A percentile compares a stretch with the other conserved stretches of the same genome.
Evolutionary conservation across 192 early-diverging fungal genomes (phyloP).

Genomic region (Backusella tuberculispora): DNA sequence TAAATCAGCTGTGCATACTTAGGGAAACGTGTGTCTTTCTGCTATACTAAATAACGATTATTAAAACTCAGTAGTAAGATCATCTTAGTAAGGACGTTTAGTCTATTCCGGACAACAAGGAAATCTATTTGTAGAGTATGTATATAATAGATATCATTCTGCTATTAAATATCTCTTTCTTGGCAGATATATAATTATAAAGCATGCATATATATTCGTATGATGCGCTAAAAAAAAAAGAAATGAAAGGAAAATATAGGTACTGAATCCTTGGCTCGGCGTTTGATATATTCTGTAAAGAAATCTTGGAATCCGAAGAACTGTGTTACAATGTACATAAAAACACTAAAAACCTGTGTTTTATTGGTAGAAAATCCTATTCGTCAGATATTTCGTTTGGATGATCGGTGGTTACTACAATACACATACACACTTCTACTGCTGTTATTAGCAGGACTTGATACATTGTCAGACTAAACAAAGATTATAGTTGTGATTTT

Average conservation of each 20-base stretch:
- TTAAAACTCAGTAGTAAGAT: conserved; percentile 5
- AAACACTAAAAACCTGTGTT: conserved; percentile 7
- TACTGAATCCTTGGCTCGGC: not conserved
- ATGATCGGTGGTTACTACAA: not conserved
- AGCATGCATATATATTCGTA: not conserved
- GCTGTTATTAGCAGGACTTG: not conserved
- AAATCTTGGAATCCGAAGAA: conserved; percentile 8
- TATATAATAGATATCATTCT: not conserved
- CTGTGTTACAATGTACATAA: conserved; percentile 6
- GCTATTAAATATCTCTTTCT: not conserved
- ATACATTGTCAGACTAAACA: too few relatives aligned
- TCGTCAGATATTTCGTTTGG: not conserved
- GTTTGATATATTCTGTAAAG: conserved; percentile 15
- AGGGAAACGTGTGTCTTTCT: not conserved
- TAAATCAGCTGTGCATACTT: not conserved
- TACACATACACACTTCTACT: not conserved
- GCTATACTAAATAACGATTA: not conserved
- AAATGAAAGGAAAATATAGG: not conserved
- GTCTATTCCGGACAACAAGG: too few relatives aligned
- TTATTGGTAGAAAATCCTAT: conserved; percentile 6
- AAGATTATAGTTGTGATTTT: too few relatives aligned
- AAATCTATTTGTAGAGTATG: too few relatives aligned
- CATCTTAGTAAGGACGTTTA: not conserved
- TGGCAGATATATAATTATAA: not conserved
- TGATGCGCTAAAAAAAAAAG: not conserved